phyloP scores from a whole-genome alignment of 192 early-diverging fungal species.

The Coemansia sp. region DNA sequence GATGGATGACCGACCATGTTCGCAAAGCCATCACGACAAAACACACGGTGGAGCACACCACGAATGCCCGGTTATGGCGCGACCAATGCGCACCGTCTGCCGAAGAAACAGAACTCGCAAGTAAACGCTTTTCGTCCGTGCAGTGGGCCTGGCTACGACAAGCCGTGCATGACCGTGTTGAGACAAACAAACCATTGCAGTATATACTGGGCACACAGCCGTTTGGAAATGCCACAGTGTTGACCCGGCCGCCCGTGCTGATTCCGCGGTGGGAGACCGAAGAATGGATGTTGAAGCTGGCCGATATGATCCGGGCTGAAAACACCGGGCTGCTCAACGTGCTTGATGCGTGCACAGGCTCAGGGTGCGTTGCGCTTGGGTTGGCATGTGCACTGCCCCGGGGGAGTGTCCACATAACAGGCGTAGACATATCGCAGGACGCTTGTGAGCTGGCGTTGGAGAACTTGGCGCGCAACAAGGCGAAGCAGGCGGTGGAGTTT shows the following conservation, averaged over 20 bases:
- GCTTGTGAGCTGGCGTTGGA: constrained; percentile 65
- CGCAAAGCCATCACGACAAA: constrained; percentile 13
- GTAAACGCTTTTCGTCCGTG: constrained; percentile 24
- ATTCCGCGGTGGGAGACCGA: constrained; percentile 96
- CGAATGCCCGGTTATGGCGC: constrained; percentile 39
- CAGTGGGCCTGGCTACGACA: constrained; percentile 55
- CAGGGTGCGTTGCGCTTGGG: constrained; percentile 79
- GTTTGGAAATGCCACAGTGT: constrained; percentile 76
- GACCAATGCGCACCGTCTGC: constrained; percentile 33
- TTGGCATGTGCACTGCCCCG: constrained; percentile 62
- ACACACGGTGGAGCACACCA: not conserved
- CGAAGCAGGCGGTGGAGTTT: constrained; percentile 52
- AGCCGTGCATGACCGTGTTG: constrained; percentile 60
- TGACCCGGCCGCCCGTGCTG: constrained; percentile 69
- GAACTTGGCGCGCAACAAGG: constrained; percentile 48
- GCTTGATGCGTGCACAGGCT: constrained; percentile 85
- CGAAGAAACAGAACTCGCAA: constrained; percentile 24
- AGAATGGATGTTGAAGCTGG: constrained; percentile 77
- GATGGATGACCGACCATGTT: constrained; percentile 42
- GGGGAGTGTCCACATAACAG: constrained; percentile 53
- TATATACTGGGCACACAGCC: constrained; percentile 89
- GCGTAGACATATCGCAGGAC: constrained; percentile 64
- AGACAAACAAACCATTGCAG: constrained; percentile 81
- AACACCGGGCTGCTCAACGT: constrained; percentile 59
- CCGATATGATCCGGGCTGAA: constrained; percentile 44